A percentile compares a stretch with the other conserved stretches of the same genome.
These are phyloP conservation scores for Pseudogymnoascus sp. DNA, from an alignment of 2,329 filamentous ascomycete genomes.

Conservation along the genomic window DNA sequence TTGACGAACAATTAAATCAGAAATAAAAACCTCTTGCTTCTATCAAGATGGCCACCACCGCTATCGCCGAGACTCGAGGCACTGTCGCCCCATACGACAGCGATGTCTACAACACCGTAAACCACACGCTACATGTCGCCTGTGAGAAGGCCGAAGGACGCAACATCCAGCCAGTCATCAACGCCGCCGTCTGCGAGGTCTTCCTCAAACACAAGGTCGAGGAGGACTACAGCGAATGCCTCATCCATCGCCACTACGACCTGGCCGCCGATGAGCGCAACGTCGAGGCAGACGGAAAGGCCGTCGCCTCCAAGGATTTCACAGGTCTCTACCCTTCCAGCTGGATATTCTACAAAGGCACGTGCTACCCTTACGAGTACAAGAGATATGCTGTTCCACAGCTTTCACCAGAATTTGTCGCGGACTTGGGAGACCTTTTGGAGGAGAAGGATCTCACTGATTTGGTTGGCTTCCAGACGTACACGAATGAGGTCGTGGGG, in stretches of 20 bases:
- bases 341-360: background rate
- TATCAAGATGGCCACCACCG: background rate
- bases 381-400: background rate
- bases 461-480: background rate
- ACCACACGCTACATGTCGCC: background rate
- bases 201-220: background rate
- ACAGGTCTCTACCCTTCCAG: background rate
- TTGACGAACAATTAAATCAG: background rate
- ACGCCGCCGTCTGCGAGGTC: background rate
- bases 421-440: background rate
- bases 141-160: background rate
- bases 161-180: background rate
- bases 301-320: background rate
- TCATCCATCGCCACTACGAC: background rate
- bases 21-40: background rate
- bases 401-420: background rate
- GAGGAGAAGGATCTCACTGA: background rate
- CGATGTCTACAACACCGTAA: background rate
- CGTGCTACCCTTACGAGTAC: background rate
- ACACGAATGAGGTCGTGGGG: background rate
- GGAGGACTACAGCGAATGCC: background rate
- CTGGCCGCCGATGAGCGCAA: background rate
- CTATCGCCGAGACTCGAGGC: background rate
- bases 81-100: background rate
- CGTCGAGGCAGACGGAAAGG: background rate